Conservation (phyloP, 768 basidiomycete genomes). For the Mrakia frigida region DNA sequence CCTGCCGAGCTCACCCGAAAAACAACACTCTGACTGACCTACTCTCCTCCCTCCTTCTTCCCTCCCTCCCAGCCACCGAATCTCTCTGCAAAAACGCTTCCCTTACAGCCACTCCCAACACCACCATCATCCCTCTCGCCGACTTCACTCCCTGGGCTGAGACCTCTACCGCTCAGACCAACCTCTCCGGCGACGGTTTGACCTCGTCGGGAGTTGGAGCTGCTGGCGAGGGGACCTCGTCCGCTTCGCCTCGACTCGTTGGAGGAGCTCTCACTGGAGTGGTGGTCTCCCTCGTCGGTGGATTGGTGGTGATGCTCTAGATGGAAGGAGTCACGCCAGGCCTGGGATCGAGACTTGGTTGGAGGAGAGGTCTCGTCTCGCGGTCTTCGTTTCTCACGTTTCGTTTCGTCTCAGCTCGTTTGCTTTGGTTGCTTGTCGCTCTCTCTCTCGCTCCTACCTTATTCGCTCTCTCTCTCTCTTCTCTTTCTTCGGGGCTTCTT, state of each 20-base stretch:
- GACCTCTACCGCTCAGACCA: background rate
- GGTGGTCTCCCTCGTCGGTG: background rate
- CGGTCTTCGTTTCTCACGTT: too few relatives aligned
- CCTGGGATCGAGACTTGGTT: background rate
- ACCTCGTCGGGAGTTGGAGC: slow-evolving; percentile 9
- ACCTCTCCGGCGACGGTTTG: background rate
- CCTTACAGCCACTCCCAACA: background rate
- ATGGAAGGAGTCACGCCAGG: background rate
- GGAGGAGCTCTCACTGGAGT: background rate
- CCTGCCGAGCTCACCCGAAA: background rate
- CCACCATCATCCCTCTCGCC: slow-evolving; percentile 16
- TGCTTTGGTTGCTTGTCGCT: background rate
- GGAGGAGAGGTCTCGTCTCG: background rate
- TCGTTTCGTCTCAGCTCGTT: background rate
- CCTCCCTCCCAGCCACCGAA: slow-evolving; percentile 9
- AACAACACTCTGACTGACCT: background rate
- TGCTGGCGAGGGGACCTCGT: background rate
- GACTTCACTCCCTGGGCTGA: background rate
- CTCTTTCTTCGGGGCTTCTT: too few relatives aligned
- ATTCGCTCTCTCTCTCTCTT: too few relatives aligned
- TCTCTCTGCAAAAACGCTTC: background rate
- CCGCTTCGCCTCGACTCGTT: background rate
- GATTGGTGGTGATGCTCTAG: background rate
- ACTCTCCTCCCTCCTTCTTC: background rate
- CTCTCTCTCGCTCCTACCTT: background rate